Conservation (phyloP, 139 green algal species). For the Coccomyxa sp. region DNA sequence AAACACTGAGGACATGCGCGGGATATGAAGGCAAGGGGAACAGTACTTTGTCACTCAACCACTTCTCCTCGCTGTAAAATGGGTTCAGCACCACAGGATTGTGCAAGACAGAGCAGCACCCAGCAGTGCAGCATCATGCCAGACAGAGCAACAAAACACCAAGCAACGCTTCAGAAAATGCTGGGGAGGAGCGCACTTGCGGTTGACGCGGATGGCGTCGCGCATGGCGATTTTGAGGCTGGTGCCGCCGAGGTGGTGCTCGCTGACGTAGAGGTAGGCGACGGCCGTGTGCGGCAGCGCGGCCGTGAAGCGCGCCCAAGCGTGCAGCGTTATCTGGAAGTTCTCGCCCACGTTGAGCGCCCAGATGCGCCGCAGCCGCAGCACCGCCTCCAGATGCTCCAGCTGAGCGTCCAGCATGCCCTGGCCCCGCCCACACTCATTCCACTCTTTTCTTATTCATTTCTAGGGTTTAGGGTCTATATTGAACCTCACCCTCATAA, state of each 20-base stretch:
- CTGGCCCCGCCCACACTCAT: constrained; percentile 1
- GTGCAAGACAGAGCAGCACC: too few relatives aligned
- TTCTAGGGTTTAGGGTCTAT: not conserved
- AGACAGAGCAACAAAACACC: too few relatives aligned
- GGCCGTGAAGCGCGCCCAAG: constrained; percentile 19
- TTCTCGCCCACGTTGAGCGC: constrained; percentile 64
- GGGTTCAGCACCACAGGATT: too few relatives aligned
- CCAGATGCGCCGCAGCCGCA: constrained; percentile 50
- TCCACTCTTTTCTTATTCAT: too few relatives aligned
- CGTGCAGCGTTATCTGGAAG: constrained; percentile 38
- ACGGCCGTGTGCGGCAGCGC: constrained; percentile 46
- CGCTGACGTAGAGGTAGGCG: constrained; percentile 56
- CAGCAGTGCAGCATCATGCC: too few relatives aligned
- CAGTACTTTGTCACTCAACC: too few relatives aligned
- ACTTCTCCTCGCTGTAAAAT: too few relatives aligned
- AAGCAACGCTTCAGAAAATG: too few relatives aligned
- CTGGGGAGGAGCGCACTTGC: constrained; percentile 17
- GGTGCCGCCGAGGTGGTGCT: constrained; percentile 40
- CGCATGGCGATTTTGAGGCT: constrained; percentile 51
- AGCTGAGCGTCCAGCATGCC: constrained; percentile 58
- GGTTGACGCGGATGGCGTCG: constrained; percentile 48
- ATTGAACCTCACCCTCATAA: not conserved
- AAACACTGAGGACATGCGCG: too few relatives aligned
- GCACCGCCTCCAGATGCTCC: constrained; percentile 25
- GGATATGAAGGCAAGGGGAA: too few relatives aligned